phyloP scores from a whole-genome alignment of 306 rosid genomes.

The Luffa acutangula region DNA sequence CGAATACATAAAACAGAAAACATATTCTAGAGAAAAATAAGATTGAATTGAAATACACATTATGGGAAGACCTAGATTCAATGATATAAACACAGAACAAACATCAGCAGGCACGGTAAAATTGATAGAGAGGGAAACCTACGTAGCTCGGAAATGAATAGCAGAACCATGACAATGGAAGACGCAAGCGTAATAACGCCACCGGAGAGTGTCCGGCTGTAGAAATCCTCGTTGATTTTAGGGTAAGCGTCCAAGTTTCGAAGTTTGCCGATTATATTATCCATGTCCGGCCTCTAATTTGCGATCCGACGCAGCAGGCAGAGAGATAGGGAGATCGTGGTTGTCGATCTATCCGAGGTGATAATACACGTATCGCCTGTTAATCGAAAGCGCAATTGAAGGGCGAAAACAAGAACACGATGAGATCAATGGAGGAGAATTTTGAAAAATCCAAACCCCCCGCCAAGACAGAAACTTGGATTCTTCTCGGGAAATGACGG shows the following conservation, averaged over 20 bases:
- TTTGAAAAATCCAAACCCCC: neutral
- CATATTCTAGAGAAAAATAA: neutral
- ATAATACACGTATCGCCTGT: neutral
- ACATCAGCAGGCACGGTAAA: too few relatives aligned
- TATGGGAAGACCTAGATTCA: neutral
- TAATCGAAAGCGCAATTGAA: neutral
- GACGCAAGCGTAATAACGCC: slow-evolving; percentile 87
- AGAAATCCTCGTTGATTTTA: slow-evolving; percentile 94
- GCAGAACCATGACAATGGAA: slow-evolving; percentile 75
- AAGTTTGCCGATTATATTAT: slow-evolving; percentile 61
- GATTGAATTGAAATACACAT: neutral
- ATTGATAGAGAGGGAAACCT: slow-evolving; percentile 1
- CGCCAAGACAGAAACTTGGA: neutral
- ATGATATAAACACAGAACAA: neutral
- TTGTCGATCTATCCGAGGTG: neutral
- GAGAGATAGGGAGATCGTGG: neutral
- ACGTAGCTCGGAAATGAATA: slow-evolving; percentile 96
- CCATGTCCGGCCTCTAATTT: slow-evolving; percentile 31
- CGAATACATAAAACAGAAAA: neutral
- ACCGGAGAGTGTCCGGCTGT: slow-evolving; percentile 93
- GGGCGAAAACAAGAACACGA: neutral
- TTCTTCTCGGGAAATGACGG: neutral
- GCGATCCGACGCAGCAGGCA: neutral
- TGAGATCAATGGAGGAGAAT: neutral
- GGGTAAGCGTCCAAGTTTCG: slow-evolving; percentile 92